Percentiles rank a stretch among this genome's conserved stretches.
Evolutionary conservation across 1,139 yeast species (phyloP).

Genomic region (Pichia sp.): DNA sequence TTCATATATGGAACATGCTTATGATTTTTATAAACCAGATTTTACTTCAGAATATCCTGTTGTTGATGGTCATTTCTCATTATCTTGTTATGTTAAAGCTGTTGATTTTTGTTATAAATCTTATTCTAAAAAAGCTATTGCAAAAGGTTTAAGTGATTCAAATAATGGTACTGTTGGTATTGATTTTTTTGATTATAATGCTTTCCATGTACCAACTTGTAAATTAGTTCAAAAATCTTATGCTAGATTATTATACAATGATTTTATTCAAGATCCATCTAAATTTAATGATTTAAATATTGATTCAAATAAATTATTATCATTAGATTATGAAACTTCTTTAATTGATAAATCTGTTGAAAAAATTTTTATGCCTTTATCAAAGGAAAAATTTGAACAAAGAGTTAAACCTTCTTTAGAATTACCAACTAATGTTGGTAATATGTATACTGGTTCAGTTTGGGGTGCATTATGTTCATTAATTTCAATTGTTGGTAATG

Average conservation of each 20-base stretch:
- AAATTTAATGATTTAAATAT: conserved; percentile 63
- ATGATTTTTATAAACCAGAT: conserved; percentile 97
- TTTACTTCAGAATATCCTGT: conserved; percentile 94
- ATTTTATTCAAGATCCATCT: conserved; percentile 62
- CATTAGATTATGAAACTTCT: conserved; percentile 67
- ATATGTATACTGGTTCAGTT: conserved; percentile 94
- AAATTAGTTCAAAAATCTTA: conserved; percentile 89
- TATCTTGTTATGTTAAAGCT: conserved; percentile 91
- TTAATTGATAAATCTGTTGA: conserved; percentile 76
- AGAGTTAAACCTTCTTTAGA: conserved; percentile 75
- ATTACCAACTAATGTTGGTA: conserved; percentile 96
- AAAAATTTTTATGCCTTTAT: conserved; percentile 72
- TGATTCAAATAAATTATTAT: conserved; percentile 41
- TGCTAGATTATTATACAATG: conserved; percentile 88
- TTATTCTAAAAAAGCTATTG: conserved; percentile 74
- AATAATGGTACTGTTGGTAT: conserved; percentile 51
- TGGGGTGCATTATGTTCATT: conserved; percentile 84
- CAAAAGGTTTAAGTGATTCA: conserved; percentile 40
- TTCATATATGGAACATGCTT: conserved; percentile 90
- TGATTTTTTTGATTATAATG: conserved; percentile 80
- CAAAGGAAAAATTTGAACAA: conserved; percentile 62
- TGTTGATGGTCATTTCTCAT: conserved; percentile 95
- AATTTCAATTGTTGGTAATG: conserved; percentile 67
- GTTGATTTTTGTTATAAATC: conserved; percentile 78
- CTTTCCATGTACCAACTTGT: conserved; percentile 98